Evolutionary conservation across 441 rosid genomes (phyloP), one percentile per base, ranked within the genome.

Genomic region (Macaranga tanarius): DNA sequence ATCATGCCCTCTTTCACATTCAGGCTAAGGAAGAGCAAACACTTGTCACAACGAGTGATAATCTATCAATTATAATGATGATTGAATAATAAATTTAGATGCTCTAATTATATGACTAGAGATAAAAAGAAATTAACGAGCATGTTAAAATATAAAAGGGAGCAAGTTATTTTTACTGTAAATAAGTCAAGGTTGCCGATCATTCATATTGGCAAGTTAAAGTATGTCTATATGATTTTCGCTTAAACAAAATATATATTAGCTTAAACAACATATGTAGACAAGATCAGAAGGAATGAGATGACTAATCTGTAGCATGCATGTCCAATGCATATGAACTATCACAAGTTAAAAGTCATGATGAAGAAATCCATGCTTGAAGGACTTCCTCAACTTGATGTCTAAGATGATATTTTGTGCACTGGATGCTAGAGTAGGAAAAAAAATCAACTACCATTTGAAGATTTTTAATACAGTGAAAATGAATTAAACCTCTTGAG

Each of bases 141-240:
- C 31, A 28, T 28, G 31, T 28, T 3, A 28, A 28, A 28, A 1
- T 28, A 28, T 3, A 28, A 28, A 3, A 3, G 31, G 31, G 1
- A 28, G 31, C 3, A 3, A 28, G 31, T 28, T 28, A 28, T 28
- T 28, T 1, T 28, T 3, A 28, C 31, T 1, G 31, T 3, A 28
- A 28, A 28, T 3, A 28, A 28, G 2, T 28, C 31, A 28, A 28
- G 31, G 1, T 3, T 28, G 3, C 31, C 31, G 2, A 28, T 28
- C 3, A 3, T 3, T 28, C 31, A 28, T 3, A 28, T 28, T 3
- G 31, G 3, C 31, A 28, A 28, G 31, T 5, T 48, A 12, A 10
- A 73, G 52, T 52, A n/a, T 11, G 48, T 73, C 2, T 73, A 73
- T 3, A 25, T 73, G 19, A n/a, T n/a, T n/a, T n/a, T n/a, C n/a